Evolutionary conservation across 2,329 filamentous ascomycete genomes (phyloP).

Genomic region (Cladophialophora immunda): DNA sequence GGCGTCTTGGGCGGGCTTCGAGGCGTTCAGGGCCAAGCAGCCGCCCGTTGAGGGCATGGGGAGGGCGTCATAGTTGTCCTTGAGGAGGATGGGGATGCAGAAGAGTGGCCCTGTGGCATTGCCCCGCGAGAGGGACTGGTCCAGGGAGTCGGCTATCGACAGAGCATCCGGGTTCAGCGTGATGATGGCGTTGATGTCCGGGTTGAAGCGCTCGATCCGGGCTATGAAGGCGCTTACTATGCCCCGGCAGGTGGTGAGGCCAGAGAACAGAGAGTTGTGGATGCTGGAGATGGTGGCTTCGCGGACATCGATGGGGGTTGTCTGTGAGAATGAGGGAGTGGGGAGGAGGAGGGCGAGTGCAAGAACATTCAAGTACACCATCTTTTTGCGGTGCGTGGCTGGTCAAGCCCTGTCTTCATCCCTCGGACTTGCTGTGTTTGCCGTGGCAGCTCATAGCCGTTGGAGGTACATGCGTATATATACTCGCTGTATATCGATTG

Average conservation of each 20-base stretch:
- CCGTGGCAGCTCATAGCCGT: neutral
- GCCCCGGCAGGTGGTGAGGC: slow-evolving; percentile 62
- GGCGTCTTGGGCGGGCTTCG: slow-evolving; percentile 57
- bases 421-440: neutral
- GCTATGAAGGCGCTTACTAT: slow-evolving; percentile 65
- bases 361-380: slow-evolving; percentile 4
- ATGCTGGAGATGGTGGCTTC: slow-evolving; percentile 68
- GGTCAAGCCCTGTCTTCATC: neutral
- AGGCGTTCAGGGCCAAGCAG: slow-evolving; percentile 59
- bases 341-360: slow-evolving; percentile 15
- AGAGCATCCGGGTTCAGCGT: slow-evolving; percentile 61
- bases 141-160: slow-evolving; percentile 59
- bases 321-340: slow-evolving; percentile 18
- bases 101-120: slow-evolving; percentile 64
- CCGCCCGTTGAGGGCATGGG: slow-evolving; percentile 68
- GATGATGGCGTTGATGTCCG: slow-evolving; percentile 65
- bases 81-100: slow-evolving; percentile 69
- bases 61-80: slow-evolving; percentile 69
- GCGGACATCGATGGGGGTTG: slow-evolving; percentile 56
- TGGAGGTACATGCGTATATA: neutral
- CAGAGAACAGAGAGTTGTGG: slow-evolving; percentile 64
- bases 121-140: slow-evolving; percentile 51
- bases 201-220: slow-evolving; percentile 66
- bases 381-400: neutral
- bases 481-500: neutral